Evolutionary conservation across 2,329 filamentous ascomycete genomes (phyloP).

Genomic region (Pseudogymnoascus destructans): DNA sequence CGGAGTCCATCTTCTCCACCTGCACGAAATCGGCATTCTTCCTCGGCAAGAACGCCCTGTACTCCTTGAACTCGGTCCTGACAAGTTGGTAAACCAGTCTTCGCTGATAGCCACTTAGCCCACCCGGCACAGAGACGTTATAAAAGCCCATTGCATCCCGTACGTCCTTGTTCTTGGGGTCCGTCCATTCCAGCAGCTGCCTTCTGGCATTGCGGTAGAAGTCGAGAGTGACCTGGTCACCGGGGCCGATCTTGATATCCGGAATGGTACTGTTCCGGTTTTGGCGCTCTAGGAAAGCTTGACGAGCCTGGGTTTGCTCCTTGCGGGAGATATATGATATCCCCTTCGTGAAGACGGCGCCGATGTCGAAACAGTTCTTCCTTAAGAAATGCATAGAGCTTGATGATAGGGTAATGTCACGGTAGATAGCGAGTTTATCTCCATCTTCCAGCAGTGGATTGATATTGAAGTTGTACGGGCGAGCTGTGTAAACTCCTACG

Average conservation of each 20-base stretch:
- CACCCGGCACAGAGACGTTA: conserved; percentile 31
- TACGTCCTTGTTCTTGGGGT: neutral
- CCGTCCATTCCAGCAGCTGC: neutral
- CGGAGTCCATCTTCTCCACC: conserved; percentile 19
- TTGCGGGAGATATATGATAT: conserved; percentile 49
- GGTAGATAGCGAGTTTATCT: conserved; percentile 41
- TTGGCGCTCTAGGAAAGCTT: conserved; percentile 23
- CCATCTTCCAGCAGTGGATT: conserved; percentile 38
- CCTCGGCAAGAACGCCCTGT: conserved; percentile 17
- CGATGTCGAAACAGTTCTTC: conserved; percentile 44
- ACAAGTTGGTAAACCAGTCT: conserved; percentile 53
- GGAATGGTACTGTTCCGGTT: conserved; percentile 19
- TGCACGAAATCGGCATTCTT: conserved; percentile 24
- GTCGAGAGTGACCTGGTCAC: conserved; percentile 17
- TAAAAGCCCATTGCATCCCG: conserved; percentile 27
- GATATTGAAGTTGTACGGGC: conserved; percentile 52
- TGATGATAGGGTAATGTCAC: conserved; percentile 36
- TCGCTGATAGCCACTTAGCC: conserved; percentile 47
- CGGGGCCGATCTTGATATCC: conserved; percentile 18
- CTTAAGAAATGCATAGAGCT: conserved; percentile 47
- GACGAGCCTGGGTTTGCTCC: conserved; percentile 38
- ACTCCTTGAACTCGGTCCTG: conserved; percentile 41
- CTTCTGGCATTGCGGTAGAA: conserved; percentile 20
- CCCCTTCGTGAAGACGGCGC: conserved; percentile 40
- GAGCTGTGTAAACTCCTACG: conserved; percentile 39